Conservation (phyloP, 2,329 filamentous ascomycete genomes). For the Raffaelea arxii region DNA sequence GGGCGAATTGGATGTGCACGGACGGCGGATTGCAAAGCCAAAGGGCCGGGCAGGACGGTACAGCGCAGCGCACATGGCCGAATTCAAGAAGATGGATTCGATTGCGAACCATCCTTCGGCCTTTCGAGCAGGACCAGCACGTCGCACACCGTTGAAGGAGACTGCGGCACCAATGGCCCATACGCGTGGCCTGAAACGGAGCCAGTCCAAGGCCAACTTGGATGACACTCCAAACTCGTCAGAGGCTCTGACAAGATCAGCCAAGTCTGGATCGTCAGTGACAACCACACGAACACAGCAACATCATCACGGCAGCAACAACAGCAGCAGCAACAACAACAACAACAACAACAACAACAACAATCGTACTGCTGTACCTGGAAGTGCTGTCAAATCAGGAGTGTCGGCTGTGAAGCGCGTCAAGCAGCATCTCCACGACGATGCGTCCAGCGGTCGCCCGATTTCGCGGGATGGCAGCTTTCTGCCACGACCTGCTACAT, state of each 20-base stretch:
- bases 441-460: conserved; percentile 57
- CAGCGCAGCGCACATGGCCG: conserved; percentile 74
- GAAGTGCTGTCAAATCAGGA: no score
- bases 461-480: conserved; percentile 40
- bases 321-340: conserved; percentile 16
- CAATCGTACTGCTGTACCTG: no score
- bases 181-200: conserved; percentile 39
- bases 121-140: conserved; percentile 51
- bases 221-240: conserved; percentile 36
- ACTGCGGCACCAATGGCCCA: background rate
- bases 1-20: conserved; percentile 28
- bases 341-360: conserved; percentile 7
- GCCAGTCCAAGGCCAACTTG: conserved; percentile 48
- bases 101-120: conserved; percentile 79
- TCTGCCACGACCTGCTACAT: conserved; percentile 27
- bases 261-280: conserved; percentile 6
- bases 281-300: no score
- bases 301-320: no score
- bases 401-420: conserved; percentile 57
- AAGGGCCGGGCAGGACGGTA: conserved; percentile 71
- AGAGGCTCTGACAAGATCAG: conserved; percentile 25
- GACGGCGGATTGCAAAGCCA: conserved; percentile 61
- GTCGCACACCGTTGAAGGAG: conserved; percentile 38
- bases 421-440: conserved; percentile 58
- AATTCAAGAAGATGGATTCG: conserved; percentile 97